Evolutionary conservation across 176 grass and related monocot species (phyloP).

Genomic region (barley (Hordeum vulgare)): DNA sequence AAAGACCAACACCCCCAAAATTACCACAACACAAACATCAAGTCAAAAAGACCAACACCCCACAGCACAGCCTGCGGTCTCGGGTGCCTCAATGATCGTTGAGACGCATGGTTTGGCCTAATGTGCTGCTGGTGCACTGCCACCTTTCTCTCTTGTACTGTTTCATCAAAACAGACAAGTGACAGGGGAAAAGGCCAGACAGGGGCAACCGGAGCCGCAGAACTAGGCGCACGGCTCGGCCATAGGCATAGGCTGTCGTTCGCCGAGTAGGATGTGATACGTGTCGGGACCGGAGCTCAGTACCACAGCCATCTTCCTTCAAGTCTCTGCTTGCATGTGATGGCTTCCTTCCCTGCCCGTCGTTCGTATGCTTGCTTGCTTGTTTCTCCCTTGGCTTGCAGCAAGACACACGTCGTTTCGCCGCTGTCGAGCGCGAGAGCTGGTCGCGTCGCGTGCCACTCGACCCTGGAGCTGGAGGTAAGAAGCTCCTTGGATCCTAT

Average conservation of each 20-base stretch:
- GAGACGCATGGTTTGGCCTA: background rate
- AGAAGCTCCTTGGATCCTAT: background rate
- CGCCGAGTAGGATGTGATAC: background rate
- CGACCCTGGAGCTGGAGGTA: background rate
- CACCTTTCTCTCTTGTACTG: constrained; percentile 16
- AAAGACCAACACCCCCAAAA: too few species aligned
- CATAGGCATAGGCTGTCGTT: constrained; percentile 11
- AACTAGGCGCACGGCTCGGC: background rate
- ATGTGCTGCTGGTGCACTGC: background rate
- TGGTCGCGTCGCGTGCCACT: background rate
- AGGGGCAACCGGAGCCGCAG: background rate
- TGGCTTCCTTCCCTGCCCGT: background rate
- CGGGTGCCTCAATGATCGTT: too few species aligned
- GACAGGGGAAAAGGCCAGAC: background rate
- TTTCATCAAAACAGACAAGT: constrained; percentile 20
- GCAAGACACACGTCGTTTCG: constrained; percentile 2
- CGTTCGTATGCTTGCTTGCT: background rate
- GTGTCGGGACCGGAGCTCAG: constrained; percentile 4
- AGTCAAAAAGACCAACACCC: too few species aligned
- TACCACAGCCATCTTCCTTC: background rate
- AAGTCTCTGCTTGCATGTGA: background rate
- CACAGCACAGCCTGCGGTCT: too few species aligned
- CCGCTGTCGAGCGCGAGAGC: background rate
- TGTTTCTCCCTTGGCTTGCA: background rate
- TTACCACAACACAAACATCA: too few species aligned